A percentile compares a stretch with the other conserved stretches of the same genome.
These are phyloP conservation scores for Globisporangium ultimum DNA, from an alignment of 352 stramenopile genomes.

Conservation along the genomic window DNA sequence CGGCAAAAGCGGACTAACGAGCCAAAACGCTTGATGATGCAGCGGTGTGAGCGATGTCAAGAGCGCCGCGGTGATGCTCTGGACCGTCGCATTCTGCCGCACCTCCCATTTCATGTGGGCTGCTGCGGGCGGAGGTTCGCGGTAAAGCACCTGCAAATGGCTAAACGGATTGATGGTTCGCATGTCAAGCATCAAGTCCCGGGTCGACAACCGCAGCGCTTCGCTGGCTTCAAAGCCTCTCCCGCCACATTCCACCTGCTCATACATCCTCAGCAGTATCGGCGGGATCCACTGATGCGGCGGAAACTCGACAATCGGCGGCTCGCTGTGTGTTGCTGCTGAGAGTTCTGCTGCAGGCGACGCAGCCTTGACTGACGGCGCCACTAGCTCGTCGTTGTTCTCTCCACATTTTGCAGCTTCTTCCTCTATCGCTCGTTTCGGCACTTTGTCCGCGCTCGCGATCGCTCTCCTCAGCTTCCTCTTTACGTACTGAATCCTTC, in stretches of 20 bases:
- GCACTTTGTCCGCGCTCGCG: not conserved
- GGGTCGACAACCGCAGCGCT: slow-evolving; percentile 22
- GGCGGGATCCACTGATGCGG: slow-evolving; percentile 33
- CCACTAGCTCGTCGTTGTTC: not conserved
- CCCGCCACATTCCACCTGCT: slow-evolving; percentile 16
- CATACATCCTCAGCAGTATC: slow-evolving; percentile 33
- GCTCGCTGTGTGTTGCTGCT: not conserved
- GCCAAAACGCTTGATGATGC: slow-evolving; percentile 16
- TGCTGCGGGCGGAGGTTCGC: slow-evolving; percentile 22
- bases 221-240: slow-evolving; percentile 7
- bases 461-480: not conserved
- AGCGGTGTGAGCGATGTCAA: slow-evolving; percentile 20
- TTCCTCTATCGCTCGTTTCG: not conserved
- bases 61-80: slow-evolving; percentile 20
- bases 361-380: too few relatives aligned
- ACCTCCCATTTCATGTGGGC: slow-evolving; percentile 15
- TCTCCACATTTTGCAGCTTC: not conserved
- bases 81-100: slow-evolving; percentile 17
- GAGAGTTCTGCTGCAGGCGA: not conserved
- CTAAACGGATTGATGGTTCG: slow-evolving; percentile 32
- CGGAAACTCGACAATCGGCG: slow-evolving; percentile 14
- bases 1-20: slow-evolving; percentile 18
- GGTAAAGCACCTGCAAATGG: slow-evolving; percentile 40
- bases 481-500: not conserved
- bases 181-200: slow-evolving; percentile 27